A percentile compares a stretch with the other conserved stretches of the same genome.
Conservation (phyloP, 768 basidiomycete species). For the Russula sp. region DNA sequence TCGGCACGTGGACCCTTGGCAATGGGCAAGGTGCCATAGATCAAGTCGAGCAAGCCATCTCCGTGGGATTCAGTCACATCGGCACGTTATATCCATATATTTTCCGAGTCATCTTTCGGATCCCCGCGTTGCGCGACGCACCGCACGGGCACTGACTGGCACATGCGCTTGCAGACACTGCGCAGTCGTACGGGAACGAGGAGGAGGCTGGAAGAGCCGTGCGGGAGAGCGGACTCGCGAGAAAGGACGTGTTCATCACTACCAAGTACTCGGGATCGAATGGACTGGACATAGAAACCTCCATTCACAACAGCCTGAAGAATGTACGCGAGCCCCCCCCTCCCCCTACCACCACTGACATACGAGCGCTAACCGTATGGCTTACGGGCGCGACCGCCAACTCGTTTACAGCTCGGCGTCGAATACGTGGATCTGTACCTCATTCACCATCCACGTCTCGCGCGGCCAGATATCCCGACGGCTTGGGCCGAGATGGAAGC, state of each 20-base stretch:
- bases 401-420: slow-evolving; percentile 44
- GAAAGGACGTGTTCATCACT: slow-evolving; percentile 55
- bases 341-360: not conserved
- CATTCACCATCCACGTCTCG: slow-evolving; percentile 51
- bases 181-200: slow-evolving; percentile 56
- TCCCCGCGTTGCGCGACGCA: not conserved
- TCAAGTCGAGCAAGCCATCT: slow-evolving; percentile 55
- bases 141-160: not conserved
- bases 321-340: slow-evolving; percentile 34
- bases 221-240: slow-evolving; percentile 47
- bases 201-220: slow-evolving; percentile 42
- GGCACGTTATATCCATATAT: slow-evolving; percentile 31
- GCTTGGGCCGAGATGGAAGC: slow-evolving; percentile 60
- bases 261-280: slow-evolving; percentile 54
- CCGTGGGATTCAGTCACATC: slow-evolving; percentile 54
- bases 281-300: slow-evolving; percentile 46
- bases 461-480: slow-evolving; percentile 50
- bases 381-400: not conserved
- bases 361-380: not conserved
- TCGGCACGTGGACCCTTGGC: slow-evolving; percentile 61
- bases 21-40: slow-evolving; percentile 45
- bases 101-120: not conserved
- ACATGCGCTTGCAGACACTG: slow-evolving; percentile 39
- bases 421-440: slow-evolving; percentile 65
- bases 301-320: slow-evolving; percentile 48